Percentiles rank a stretch among this genome's conserved stretches.
Evolutionary conservation across 805 yeast genomes (phyloP).

Genomic region (Barnettozyma sucrosica): DNA sequence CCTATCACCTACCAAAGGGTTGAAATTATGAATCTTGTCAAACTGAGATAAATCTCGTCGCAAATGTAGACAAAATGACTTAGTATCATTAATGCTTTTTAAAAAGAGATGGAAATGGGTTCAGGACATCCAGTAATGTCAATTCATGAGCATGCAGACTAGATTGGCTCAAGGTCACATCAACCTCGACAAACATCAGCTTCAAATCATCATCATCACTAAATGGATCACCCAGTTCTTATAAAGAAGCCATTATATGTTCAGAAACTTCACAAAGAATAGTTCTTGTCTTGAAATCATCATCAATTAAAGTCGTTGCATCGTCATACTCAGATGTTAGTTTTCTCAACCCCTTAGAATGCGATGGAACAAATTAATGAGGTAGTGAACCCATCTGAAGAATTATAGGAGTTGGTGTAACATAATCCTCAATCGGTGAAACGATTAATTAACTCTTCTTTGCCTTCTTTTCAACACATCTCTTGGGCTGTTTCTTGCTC

Average conservation of each 20-base stretch:
- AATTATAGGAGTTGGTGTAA: constrained; percentile 18
- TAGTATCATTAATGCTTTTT: constrained; percentile 2
- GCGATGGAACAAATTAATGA: constrained; percentile 19
- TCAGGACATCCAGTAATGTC: constrained; percentile 15
- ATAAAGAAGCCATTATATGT: constrained; percentile 15
- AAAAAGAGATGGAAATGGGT: constrained; percentile 11
- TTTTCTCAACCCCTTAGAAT: neutral
- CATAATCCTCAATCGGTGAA: neutral
- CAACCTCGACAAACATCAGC: constrained; percentile 19
- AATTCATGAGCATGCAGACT: constrained; percentile 17
- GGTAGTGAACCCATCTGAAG: constrained; percentile 17
- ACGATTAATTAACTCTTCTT: neutral
- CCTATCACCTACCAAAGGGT: neutral
- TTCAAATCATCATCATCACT: constrained; percentile 16
- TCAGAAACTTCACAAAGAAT: constrained; percentile 16
- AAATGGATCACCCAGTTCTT: constrained; percentile 18
- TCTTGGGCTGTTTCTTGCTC: neutral
- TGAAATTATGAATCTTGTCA: constrained; percentile 11
- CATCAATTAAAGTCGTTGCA: constrained; percentile 17
- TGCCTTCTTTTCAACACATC: neutral
- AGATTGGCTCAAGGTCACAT: constrained; percentile 14
- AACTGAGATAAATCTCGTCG: constrained; percentile 10
- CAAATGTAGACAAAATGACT: constrained; percentile 13
- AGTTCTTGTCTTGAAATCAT: constrained; percentile 10
- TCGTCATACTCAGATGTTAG: constrained; percentile 13